Percentiles rank a stretch among this genome's conserved stretches.
These are phyloP conservation scores for Microthlaspi erraticum DNA, from an alignment of 345 rosid genomes.

Conservation along the genomic window DNA sequence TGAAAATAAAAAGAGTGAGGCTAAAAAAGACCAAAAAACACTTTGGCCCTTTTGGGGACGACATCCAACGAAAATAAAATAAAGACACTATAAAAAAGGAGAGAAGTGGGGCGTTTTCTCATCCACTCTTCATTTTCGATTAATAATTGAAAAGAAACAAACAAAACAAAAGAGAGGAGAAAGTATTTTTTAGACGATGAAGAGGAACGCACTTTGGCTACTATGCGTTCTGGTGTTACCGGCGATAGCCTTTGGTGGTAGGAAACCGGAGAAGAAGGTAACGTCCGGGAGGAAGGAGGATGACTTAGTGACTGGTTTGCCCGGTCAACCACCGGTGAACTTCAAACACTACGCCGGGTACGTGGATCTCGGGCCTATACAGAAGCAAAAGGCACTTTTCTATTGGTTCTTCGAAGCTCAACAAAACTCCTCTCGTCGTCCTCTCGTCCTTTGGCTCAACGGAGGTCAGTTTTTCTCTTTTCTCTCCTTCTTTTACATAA, in stretches of 20 bases:
- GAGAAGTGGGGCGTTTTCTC: constrained; percentile 18
- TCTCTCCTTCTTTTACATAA: not conserved
- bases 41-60: not conserved
- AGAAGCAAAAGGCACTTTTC: constrained; percentile 57
- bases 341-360: constrained; percentile 72
- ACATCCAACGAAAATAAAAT: not conserved
- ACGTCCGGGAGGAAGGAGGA: constrained; percentile 43
- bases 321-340: constrained; percentile 62
- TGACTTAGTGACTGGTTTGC: constrained; percentile 53
- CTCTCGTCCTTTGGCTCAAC: constrained; percentile 81
- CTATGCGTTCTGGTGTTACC: constrained; percentile 37
- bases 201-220: constrained; percentile 40
- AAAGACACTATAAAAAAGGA: not conserved
- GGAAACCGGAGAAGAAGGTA: constrained; percentile 33
- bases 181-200: constrained; percentile 22
- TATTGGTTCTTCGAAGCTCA: constrained; percentile 80
- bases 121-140: constrained; percentile 8
- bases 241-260: constrained; percentile 38
- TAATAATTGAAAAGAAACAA: not conserved
- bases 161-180: not conserved
- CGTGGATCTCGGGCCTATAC: constrained; percentile 45
- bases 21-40: not conserved
- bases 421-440: constrained; percentile 42
- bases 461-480: constrained; percentile 52
- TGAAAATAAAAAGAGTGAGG: not conserved